Evolutionary conservation across 2,329 filamentous ascomycete species (phyloP).

Genomic region (Ophiostoma perfectum): DNA sequence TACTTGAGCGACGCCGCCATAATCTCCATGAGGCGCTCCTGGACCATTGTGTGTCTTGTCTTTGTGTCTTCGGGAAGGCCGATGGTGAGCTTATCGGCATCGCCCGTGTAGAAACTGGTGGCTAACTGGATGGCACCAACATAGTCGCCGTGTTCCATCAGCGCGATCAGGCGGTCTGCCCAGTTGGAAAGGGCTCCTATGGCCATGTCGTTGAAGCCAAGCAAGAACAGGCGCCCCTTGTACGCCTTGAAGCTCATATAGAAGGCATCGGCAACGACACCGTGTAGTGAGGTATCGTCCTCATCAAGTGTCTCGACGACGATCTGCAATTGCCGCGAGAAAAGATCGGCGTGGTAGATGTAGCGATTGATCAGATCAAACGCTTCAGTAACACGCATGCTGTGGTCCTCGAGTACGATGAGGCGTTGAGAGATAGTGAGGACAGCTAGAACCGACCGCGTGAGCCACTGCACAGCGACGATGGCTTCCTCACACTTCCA

Average conservation of each 20-base stretch:
- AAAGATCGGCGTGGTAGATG: slow-evolving; percentile 86
- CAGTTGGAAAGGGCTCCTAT: slow-evolving; percentile 93
- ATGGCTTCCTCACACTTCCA: slow-evolving; percentile 96
- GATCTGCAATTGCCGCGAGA: slow-evolving; percentile 76
- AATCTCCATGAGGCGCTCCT: slow-evolving; percentile 85
- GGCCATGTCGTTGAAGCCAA: slow-evolving; percentile 90
- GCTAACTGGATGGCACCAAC: slow-evolving; percentile 86
- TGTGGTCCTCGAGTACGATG: slow-evolving; percentile 84
- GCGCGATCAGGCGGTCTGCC: slow-evolving; percentile 85
- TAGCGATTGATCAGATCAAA: slow-evolving; percentile 89
- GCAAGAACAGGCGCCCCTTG: slow-evolving; percentile 84
- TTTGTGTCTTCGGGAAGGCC: slow-evolving; percentile 79
- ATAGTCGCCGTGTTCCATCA: slow-evolving; percentile 97
- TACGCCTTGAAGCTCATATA: slow-evolving; percentile 97
- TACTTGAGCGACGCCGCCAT: slow-evolving; percentile 88
- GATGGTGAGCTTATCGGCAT: slow-evolving; percentile 89
- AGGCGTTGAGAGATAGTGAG: slow-evolving; percentile 91
- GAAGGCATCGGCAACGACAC: slow-evolving; percentile 93
- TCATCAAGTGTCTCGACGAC: slow-evolving; percentile 87
- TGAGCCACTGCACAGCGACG: slow-evolving; percentile 94
- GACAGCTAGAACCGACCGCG: slow-evolving; percentile 82
- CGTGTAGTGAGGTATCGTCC: slow-evolving; percentile 83
- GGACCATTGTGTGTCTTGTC: slow-evolving; percentile 73
- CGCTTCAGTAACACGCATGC: slow-evolving; percentile 79
- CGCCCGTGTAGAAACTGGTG: slow-evolving; percentile 84